phyloP scores from a whole-genome alignment of 176 grass and related monocot genomes.

The Zizania latifolia region DNA sequence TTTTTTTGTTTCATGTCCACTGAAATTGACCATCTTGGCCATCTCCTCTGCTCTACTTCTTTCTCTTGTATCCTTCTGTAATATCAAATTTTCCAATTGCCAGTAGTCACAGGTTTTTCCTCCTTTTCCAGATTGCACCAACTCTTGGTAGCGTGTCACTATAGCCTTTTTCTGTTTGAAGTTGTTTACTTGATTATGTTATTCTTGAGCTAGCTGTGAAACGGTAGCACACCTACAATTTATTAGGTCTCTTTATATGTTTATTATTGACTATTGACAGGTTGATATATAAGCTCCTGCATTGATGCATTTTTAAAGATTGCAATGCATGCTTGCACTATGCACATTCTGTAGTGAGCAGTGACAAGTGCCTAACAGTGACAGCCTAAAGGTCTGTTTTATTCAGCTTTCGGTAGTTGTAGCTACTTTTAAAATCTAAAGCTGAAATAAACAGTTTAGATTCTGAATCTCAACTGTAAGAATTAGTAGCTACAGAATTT shows the following conservation, averaged over 20 bases:
- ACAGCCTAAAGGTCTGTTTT: too few species aligned
- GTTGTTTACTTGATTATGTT: not conserved
- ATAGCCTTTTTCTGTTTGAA: not conserved
- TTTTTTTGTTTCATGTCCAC: too few species aligned
- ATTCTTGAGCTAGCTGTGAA: too few species aligned
- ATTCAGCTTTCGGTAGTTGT: too few species aligned
- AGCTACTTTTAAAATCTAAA: too few species aligned
- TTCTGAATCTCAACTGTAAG: too few species aligned
- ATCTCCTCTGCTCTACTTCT: not conserved
- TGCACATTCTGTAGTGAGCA: not conserved
- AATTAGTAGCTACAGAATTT: too few species aligned
- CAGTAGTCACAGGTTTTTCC: not conserved
- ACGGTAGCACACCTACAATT: not conserved
- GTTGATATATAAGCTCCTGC: not conserved
- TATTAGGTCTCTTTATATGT: conserved; percentile 16
- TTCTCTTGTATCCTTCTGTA: too few species aligned
- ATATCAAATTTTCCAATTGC: not conserved
- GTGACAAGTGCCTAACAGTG: not conserved
- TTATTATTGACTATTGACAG: conserved; percentile 9
- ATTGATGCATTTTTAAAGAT: not conserved
- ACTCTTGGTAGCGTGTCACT: not conserved
- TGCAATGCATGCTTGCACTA: not conserved
- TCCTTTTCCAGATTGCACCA: not conserved
- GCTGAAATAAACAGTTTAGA: too few species aligned
- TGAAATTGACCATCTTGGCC: too few species aligned